These are phyloP conservation scores for Ogataea haglerorum DNA, from an alignment of 805 yeast species.

Conservation along the genomic window DNA sequence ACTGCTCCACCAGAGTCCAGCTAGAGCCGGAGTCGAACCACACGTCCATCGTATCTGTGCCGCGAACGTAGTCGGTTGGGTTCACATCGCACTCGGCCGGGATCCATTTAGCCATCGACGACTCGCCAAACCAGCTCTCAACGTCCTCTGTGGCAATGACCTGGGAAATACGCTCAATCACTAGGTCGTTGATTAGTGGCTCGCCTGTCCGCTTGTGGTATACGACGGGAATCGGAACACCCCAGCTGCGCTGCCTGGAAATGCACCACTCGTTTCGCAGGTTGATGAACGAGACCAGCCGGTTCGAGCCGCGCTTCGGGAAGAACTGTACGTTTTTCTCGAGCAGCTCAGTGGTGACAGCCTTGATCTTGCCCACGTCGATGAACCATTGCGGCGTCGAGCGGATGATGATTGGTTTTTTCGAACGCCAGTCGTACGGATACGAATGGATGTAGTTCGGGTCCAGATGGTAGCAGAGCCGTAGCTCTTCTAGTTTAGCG, in stretches of 20 bases:
- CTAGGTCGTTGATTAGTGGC: conserved; percentile 55
- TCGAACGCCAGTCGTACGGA: conserved; percentile 97
- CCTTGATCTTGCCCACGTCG: conserved; percentile 72
- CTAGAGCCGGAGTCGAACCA: conserved; percentile 98
- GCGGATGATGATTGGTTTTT: conserved; percentile 89
- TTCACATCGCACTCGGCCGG: conserved; percentile 47
- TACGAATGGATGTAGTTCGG: conserved; percentile 70
- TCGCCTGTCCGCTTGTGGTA: conserved; percentile 59
- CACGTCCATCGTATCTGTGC: conserved; percentile 94
- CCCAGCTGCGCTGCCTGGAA: conserved; percentile 95
- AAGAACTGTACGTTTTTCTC: conserved; percentile 56
- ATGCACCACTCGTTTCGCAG: conserved; percentile 96
- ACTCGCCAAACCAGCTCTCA: conserved; percentile 68
- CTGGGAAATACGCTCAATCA: conserved; percentile 55
- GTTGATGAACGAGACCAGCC: conserved; percentile 68
- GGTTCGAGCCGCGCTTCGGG: conserved; percentile 69
- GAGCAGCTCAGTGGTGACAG: conserved; percentile 56
- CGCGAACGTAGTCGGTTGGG: conserved; percentile 51
- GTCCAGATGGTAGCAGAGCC: conserved; percentile 48
- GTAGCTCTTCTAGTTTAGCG: conserved; percentile 36
- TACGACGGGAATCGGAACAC: conserved; percentile 93
- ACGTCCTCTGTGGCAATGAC: conserved; percentile 59
- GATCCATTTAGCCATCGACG: conserved; percentile 63
- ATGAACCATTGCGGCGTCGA: conserved; percentile 98
- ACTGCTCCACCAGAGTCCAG: conserved; percentile 62